Base-by-base conservation (phyloP, 495 filamentous ascomycete genomes). In the Platismatia glauca region DNA sequence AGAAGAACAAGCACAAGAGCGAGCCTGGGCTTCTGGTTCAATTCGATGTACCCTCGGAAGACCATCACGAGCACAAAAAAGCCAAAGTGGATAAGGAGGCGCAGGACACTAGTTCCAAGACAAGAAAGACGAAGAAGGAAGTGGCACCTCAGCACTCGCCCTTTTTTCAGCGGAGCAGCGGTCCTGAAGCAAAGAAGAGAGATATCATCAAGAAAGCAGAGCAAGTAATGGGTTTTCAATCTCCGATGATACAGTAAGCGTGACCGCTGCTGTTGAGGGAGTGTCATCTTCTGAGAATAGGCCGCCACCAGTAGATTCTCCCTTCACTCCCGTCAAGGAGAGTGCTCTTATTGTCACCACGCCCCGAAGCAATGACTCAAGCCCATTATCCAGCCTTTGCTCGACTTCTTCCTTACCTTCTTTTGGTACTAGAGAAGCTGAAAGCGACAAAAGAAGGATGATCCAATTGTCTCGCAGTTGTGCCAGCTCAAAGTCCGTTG, bases 181-280 rank as follows among this genome's bases (percentile, higher is more conserved):
- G 29, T 33, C 15, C 16, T 11, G 33, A 53, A 18, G 37, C 57
- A 31, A 58, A 58, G 57, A 39, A 44, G 22, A 44, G 44, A n/a
- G 38, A 18, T 11, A 16, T 3, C 29, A 13, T 9, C n/a, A 24
- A 29, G n/a, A 58, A 58, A 16, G 24, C 16, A 8, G 38, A 48
- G 44, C 53, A 60, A n/a, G 33, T 52, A 31, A 15, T 15, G 55
- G 50, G 24, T 71, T 71, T 71, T 66, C 41, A 44, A 33, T 22
- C 11, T 57, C 69, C 69, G 59, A 71, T 71, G 68, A 70, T 67
- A 66, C 62, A 67, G 64, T 63, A 39, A 61, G 63, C 66, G 31
- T 70, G 66, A 70, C 68, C 62, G 65, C 68, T 67, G 60, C 60
- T 68, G 68, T 64, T 65, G 66, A 70, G 68, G 68, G 57, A n/a